Percentiles rank a stretch among this genome's conserved stretches.
These are phyloP conservation scores for Bisporella sp. DNA, from an alignment of 2,329 filamentous ascomycete genomes.

Conservation along the genomic window DNA sequence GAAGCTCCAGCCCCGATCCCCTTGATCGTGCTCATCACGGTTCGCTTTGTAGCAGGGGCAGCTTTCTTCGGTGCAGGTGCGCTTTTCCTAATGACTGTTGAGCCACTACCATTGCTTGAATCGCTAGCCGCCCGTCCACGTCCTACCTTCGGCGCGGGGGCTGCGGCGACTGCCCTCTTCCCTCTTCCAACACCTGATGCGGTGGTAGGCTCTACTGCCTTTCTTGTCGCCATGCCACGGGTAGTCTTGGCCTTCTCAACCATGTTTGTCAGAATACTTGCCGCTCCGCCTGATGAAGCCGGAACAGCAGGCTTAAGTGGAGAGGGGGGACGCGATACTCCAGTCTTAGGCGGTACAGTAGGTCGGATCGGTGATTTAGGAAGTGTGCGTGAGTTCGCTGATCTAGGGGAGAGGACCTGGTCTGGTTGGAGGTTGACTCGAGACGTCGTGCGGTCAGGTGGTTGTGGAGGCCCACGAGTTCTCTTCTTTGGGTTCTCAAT, in stretches of 20 bases:
- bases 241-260: conserved; percentile 54
- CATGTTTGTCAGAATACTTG: conserved; percentile 47
- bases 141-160: conserved; percentile 36
- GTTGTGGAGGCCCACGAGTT: conserved; percentile 27
- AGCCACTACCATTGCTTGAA: conserved; percentile 41
- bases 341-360: conserved; percentile 47
- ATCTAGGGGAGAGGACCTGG: conserved; percentile 73
- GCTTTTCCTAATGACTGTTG: conserved; percentile 56
- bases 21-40: conserved; percentile 47
- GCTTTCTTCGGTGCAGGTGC: conserved; percentile 31
- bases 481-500: conserved; percentile 66
- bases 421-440: conserved; percentile 38
- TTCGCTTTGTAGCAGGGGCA: conserved; percentile 37
- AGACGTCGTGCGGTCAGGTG: conserved; percentile 31
- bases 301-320: conserved; percentile 47
- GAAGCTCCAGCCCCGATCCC: conserved; percentile 39
- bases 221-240: conserved; percentile 39
- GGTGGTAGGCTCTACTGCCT: conserved; percentile 13
- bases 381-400: conserved; percentile 61
- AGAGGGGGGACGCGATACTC: conserved; percentile 51
- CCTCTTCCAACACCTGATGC: conserved; percentile 17
- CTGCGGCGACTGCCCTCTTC: conserved; percentile 25
- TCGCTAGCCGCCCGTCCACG: conserved; percentile 52
- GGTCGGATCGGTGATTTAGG: conserved; percentile 21
- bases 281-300: conserved; percentile 26